These are phyloP conservation scores for Scheffersomyces stambukii DNA, from an alignment of 1,139 yeast species.

Conservation along the genomic window DNA sequence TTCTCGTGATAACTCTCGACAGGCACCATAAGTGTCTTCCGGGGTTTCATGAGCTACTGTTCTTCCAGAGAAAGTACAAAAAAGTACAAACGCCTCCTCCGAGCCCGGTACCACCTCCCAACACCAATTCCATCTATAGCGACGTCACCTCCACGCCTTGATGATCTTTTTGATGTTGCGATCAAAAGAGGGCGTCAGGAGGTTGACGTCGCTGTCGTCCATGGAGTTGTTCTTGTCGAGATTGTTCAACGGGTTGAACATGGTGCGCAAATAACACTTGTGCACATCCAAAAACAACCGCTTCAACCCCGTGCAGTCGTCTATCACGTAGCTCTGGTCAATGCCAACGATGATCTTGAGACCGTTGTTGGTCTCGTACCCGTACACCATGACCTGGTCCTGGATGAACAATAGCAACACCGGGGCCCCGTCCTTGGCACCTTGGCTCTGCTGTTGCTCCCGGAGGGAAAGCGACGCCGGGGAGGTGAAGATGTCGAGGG, in stretches of 20 bases:
- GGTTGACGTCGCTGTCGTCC: slow-evolving; percentile 15
- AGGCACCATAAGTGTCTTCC: no score
- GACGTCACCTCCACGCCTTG: slow-evolving; percentile 2
- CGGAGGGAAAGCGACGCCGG: slow-evolving; percentile 40
- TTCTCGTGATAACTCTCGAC: no score
- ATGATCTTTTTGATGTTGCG: slow-evolving; percentile 31
- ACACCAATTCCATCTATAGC: no score
- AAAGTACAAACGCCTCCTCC: no score
- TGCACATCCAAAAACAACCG: slow-evolving; percentile 40
- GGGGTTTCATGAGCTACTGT: no score
- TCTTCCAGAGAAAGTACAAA: no score
- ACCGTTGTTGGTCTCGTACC: slow-evolving; percentile 59
- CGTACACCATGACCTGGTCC: slow-evolving; percentile 59
- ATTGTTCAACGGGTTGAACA: slow-evolving; percentile 56
- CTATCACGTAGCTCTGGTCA: slow-evolving; percentile 11
- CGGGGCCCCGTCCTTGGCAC: slow-evolving; percentile 15
- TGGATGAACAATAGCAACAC: slow-evolving; percentile 51
- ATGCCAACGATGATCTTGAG: slow-evolving; percentile 55
- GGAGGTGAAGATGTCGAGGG: slow-evolving; percentile 57
- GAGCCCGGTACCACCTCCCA: no score
- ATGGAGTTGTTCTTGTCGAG: slow-evolving; percentile 19
- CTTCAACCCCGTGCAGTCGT: slow-evolving; percentile 13
- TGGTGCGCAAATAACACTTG: slow-evolving; percentile 44
- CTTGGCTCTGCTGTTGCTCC: slow-evolving; percentile 28
- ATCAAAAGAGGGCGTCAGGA: slow-evolving; percentile 38